Percentiles rank a stretch among this genome's conserved stretches.
These are phyloP conservation scores for Talaromyces piceae DNA, from an alignment of 2,329 filamentous ascomycete species.

Conservation along the genomic window DNA sequence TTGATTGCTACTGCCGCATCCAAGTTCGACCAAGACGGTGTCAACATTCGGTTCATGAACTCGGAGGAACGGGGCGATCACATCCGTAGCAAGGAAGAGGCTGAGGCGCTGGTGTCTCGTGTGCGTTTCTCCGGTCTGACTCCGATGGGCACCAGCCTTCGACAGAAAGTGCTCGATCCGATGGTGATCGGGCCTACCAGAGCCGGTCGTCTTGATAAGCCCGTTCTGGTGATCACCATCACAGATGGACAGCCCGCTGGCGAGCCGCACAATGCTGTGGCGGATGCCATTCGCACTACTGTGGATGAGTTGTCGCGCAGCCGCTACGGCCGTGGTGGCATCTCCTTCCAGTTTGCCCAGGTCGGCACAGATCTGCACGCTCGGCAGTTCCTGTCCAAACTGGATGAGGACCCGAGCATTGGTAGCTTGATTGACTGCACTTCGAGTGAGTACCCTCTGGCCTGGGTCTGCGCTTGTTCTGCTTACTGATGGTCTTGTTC, in stretches of 20 bases:
- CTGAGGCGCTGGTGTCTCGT: conserved; percentile 49
- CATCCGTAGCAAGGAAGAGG: conserved; percentile 51
- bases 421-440: conserved; percentile 60
- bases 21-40: conserved; percentile 63
- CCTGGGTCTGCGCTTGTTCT: not conserved
- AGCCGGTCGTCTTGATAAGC: conserved; percentile 51
- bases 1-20: conserved; percentile 58
- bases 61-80: conserved; percentile 46
- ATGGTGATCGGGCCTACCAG: conserved; percentile 50
- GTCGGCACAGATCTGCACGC: conserved; percentile 61
- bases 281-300: conserved; percentile 51
- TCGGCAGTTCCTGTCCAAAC: conserved; percentile 54
- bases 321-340: conserved; percentile 50
- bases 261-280: conserved; percentile 50
- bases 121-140: conserved; percentile 60
- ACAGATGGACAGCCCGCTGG: conserved; percentile 61
- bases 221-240: conserved; percentile 58
- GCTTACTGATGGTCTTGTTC: not conserved
- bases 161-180: conserved; percentile 56
- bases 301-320: conserved; percentile 44
- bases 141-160: conserved; percentile 57
- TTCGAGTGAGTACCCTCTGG: conserved; percentile 47
- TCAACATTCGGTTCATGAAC: conserved; percentile 65
- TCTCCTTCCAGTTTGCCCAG: conserved; percentile 62
- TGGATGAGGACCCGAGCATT: conserved; percentile 57